Evolutionary conservation across 129 eudicot species (phyloP), one percentile per base, ranked within the genome.

Genomic region (Tagetes patula): DNA sequence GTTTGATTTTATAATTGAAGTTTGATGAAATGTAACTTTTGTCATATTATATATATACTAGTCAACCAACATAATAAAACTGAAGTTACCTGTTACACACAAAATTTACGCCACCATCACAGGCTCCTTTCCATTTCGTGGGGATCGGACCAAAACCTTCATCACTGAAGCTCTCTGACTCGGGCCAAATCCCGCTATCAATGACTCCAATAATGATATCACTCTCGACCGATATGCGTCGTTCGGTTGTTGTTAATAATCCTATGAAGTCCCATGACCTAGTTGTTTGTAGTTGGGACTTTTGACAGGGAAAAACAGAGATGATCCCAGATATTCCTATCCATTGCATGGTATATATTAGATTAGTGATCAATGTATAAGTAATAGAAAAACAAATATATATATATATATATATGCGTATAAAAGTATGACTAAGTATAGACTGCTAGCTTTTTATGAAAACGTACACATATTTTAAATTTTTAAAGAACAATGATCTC

Each of bases 201-300:
- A 84, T 38, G 7, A 87, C 72, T 3, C 92, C 92, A 1, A 84
- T 72, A 0, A 82, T 74, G 0, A 77, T 61, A 38, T 87, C 77
- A 50, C 85, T 84, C 52, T 76, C 89, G 1, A 31, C 3, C 0
- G 61, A 1, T 0, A 41, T 46, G 31, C 65, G 67, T 37, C 80
- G 48, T 7, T 32, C 30, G 3, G 67, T 71, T 11, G 61, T 70
- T 69, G 37, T 41, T 9, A 75, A 20, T 0, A 87, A 34, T 1
- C 88, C 87, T 74, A 84, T 65, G 43, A 79, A 87, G 46, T 87
- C 87, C 92, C 92, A 87, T 1, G 87, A 87, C 73, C 84, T 80
- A 67, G 92, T 87, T 1, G 92, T 87, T 5, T 79, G 85, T 3
- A 77, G 74, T 12, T 61, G 52, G 3, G 84, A 45, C 9, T 41